A percentile compares a stretch with the other conserved stretches of the same genome.
Evolutionary conservation across 129 eudicot genomes (phyloP).

Genomic region (Calendula officinalis): DNA sequence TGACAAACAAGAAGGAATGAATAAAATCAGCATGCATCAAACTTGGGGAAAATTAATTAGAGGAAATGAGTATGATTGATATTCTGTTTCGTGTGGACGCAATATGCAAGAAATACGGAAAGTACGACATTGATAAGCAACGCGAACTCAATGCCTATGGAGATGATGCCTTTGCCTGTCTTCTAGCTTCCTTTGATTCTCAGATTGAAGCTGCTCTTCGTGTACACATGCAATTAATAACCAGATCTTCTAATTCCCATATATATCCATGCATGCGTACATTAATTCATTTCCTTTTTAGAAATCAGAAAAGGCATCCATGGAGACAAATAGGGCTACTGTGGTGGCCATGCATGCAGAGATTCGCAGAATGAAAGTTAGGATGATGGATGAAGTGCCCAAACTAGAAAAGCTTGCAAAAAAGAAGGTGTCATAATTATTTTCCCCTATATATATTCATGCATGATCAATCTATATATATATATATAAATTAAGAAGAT

Average conservation of each 20-base stretch:
- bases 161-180: conserved; percentile 65
- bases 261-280: too few relatives aligned
- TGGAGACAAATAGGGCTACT: conserved; percentile 63
- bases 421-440: conserved; percentile 47
- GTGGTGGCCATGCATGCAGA: conserved; percentile 67
- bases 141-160: conserved; percentile 40
- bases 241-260: too few relatives aligned
- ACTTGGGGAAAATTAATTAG: too few relatives aligned
- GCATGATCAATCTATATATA: too few relatives aligned
- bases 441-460: too few relatives aligned
- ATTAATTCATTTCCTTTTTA: conserved; percentile 12
- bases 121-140: conserved; percentile 73
- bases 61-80: conserved; percentile 66
- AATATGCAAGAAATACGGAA: conserved; percentile 71
- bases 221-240: conserved; percentile 33
- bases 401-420: conserved; percentile 64
- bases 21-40: too few relatives aligned
- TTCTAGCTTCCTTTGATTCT: conserved; percentile 51
- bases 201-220: conserved; percentile 53
- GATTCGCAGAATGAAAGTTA: conserved; percentile 62
- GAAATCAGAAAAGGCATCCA: conserved; percentile 60
- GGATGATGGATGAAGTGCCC: conserved; percentile 62
- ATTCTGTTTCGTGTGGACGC: conserved; percentile 59
- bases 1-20: too few relatives aligned
- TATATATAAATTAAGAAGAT: not conserved